Base-by-base conservation (phyloP, 192 early-diverging fungal species). In the Podochytrium sp. region DNA sequence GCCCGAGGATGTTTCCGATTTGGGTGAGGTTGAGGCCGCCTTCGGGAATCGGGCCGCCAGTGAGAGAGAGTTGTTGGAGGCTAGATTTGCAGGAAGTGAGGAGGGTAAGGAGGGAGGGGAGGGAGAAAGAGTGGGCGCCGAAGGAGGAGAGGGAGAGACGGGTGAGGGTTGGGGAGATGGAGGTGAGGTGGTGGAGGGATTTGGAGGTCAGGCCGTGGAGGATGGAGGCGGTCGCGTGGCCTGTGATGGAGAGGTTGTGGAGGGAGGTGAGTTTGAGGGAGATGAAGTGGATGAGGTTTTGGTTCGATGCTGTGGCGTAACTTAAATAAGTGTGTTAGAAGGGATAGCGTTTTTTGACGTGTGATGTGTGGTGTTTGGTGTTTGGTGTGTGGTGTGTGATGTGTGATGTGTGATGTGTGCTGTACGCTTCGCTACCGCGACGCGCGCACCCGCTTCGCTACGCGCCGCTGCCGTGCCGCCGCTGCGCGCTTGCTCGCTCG, bases 21-120 rank as follows among this genome's bases (percentile, higher is more conserved):
- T 39, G 60, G 18, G 18, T n/a, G 18, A 62, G 60, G 27, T 32
- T 35, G 20, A 62, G 60, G 29, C 37, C 60, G 38, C 60, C 60
- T 12, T 62, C 37, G 16, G 60, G 30, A 62, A 62, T 62, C 27
- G 60, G 60, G 10, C 60, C 60, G 0, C 60, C 60, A 32, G 33
- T 25, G 18, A 62, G 37, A 39, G 60, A 62, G 12, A 62, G 30
- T 25, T 38, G 16, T 14, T 16, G 10, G 34, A 62, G 29, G 5
- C 33, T 38, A 39, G 1, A 16, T 62, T 39, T 62, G 34, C 34
- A 62, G 30, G 60, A 10, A n/a, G 14, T 16, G 16, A 62, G 27
- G 18, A 62, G 10, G 18, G 18, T 14, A 14, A 62, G 30, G 16
- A 62, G 34, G 18, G 60, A 62, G 3, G 60, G 30, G 12, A 62